Conservation (phyloP, 2,329 filamentous ascomycete species). For the Hymenoscyphus albidus region DNA sequence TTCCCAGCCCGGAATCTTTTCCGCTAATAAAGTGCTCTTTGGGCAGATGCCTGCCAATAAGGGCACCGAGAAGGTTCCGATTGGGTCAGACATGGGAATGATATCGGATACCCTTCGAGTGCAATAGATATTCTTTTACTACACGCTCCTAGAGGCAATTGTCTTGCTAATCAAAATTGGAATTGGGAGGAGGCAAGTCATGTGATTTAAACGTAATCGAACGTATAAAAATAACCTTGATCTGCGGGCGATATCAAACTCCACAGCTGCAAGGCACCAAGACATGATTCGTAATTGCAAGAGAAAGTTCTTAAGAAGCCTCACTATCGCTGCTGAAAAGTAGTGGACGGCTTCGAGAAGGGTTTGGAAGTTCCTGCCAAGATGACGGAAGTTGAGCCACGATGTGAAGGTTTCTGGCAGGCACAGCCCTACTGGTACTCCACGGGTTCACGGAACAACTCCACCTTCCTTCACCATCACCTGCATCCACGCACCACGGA, state of each 20-base stretch:
- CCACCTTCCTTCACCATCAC: too few relatives aligned
- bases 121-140: too few relatives aligned
- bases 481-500: too few relatives aligned
- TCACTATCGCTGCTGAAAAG: constrained; percentile 1
- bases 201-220: not conserved
- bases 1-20: too few relatives aligned
- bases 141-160: not conserved
- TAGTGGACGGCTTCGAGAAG: constrained; percentile 1
- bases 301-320: not conserved
- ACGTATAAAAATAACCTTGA: not conserved
- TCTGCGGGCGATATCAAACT: not conserved
- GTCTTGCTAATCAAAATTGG: not conserved
- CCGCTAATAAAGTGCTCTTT: too few relatives aligned
- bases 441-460: too few relatives aligned
- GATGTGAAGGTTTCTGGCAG: constrained; percentile 1
- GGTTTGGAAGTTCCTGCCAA: not conserved
- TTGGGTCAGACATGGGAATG: too few relatives aligned
- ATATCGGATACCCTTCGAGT: too few relatives aligned
- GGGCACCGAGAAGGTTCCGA: too few relatives aligned
- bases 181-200: not conserved
- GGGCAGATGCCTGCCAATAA: too few relatives aligned
- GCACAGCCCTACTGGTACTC: not conserved
- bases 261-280: not conserved
- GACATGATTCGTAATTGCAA: not conserved
- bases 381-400: not conserved